Evolutionary conservation across 768 basidiomycete species (phyloP).

Genomic region (Naganishia kalamii): DNA sequence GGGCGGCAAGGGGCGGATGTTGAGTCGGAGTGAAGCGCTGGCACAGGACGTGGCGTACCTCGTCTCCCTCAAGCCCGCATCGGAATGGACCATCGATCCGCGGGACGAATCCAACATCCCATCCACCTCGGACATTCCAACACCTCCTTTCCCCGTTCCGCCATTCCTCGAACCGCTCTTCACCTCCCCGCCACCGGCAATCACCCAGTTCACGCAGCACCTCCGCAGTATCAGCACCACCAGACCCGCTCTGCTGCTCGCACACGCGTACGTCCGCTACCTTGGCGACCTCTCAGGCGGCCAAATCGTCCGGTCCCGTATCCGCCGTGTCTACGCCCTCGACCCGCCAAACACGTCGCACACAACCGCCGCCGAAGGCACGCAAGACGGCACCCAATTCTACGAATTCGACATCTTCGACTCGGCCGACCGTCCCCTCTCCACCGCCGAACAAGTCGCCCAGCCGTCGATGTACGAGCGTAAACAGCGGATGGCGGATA

Average conservation of each 20-base stretch:
- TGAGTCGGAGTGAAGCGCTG: conserved; percentile 54
- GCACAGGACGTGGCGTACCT: conserved; percentile 64
- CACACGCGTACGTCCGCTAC: conserved; percentile 77
- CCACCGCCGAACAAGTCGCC: conserved; percentile 47
- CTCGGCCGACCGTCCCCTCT: conserved; percentile 51
- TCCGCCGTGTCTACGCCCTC: conserved; percentile 65
- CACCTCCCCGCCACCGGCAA: conserved; percentile 51
- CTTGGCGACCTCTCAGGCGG: conserved; percentile 75
- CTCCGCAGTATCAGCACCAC: conserved; percentile 53
- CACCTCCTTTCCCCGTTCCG: conserved; percentile 39
- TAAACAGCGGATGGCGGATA: conserved; percentile 54
- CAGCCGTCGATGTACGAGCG: conserved; percentile 46
- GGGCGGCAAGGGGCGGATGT: conserved; percentile 17
- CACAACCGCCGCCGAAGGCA: not conserved
- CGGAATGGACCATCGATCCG: not conserved
- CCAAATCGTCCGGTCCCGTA: conserved; percentile 59
- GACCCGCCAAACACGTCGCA: conserved; percentile 38
- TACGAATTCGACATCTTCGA: conserved; percentile 55
- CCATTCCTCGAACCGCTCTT: conserved; percentile 54
- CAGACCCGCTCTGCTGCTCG: conserved; percentile 56
- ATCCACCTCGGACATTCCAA: conserved; percentile 13
- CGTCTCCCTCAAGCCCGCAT: conserved; percentile 30
- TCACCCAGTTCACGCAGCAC: conserved; percentile 56
- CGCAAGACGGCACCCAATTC: conserved; percentile 54
- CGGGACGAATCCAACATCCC: not conserved